Percentiles rank a stretch among this genome's conserved stretches.
Conservation (phyloP, 495 filamentous ascomycete species). For the Podospora appendiculata region DNA sequence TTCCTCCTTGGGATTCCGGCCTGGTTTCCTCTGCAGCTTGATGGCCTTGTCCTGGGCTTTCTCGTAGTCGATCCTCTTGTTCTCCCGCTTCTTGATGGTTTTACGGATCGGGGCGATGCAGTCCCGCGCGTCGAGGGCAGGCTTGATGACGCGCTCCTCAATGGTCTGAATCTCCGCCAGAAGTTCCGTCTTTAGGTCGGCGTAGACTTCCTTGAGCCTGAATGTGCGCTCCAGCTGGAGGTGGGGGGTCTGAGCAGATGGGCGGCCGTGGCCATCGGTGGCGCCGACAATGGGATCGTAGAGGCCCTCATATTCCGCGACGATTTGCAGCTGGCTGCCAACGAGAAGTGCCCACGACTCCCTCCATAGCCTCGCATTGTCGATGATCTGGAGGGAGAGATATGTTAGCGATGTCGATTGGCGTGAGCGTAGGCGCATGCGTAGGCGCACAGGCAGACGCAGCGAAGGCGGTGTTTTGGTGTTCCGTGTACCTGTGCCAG, state of each 20-base stretch:
- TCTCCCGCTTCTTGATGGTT: constrained; percentile 85
- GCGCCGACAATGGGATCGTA: constrained; percentile 75
- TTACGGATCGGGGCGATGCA: constrained; percentile 72
- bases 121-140: constrained; percentile 64
- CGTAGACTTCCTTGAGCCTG: constrained; percentile 60
- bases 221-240: constrained; percentile 58
- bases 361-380: constrained; percentile 73
- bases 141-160: constrained; percentile 63
- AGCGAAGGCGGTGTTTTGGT: not conserved
- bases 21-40: constrained; percentile 61
- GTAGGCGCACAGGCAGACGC: not conserved
- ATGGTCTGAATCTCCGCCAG: constrained; percentile 65
- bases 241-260: constrained; percentile 55
- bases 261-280: constrained; percentile 42
- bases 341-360: constrained; percentile 78
- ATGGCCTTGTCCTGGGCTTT: constrained; percentile 68
- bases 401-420: constrained; percentile 3
- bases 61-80: constrained; percentile 87
- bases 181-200: constrained; percentile 69
- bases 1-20: constrained; percentile 72
- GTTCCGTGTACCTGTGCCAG: constrained; percentile 54
- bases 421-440: not conserved
- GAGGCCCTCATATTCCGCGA: constrained; percentile 65
- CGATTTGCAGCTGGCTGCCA: constrained; percentile 59
- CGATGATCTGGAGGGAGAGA: constrained; percentile 57